Evolutionary conservation across 106 monocot genomes (phyloP).

Genomic region (Acorus calamus): DNA sequence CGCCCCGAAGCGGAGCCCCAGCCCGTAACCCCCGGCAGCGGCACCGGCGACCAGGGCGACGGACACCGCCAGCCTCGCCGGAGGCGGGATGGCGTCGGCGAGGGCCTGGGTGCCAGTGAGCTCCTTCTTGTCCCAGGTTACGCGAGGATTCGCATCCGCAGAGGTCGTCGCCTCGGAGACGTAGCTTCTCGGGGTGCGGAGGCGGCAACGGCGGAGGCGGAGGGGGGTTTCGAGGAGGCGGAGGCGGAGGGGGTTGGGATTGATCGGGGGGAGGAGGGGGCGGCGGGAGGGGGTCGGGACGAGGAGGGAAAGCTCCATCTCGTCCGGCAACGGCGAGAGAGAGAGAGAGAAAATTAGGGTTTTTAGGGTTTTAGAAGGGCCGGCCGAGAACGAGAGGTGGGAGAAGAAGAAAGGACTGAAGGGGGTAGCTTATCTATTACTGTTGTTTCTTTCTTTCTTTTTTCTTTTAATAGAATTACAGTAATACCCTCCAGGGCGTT

Average conservation of each 20-base stretch:
- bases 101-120: slow-evolving; percentile 42
- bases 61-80: slow-evolving; percentile 49
- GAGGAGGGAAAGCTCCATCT: slow-evolving; percentile 19
- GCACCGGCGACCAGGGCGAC: slow-evolving; percentile 50
- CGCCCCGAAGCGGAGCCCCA: slow-evolving; percentile 47
- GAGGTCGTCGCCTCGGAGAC: not conserved
- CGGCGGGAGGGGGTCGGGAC: slow-evolving; percentile 10
- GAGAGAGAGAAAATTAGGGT: too few relatives aligned
- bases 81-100: slow-evolving; percentile 43
- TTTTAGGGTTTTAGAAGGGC: not conserved
- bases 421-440: not conserved
- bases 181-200: not conserved
- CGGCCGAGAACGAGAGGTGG: not conserved
- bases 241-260: slow-evolving; percentile 6
- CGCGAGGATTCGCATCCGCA: not conserved
- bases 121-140: slow-evolving; percentile 49
- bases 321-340: not conserved
- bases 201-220: slow-evolving; percentile 7
- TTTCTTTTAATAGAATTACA: too few relatives aligned
- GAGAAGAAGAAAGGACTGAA: not conserved
- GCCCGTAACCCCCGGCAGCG: slow-evolving; percentile 49
- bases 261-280: slow-evolving; percentile 3
- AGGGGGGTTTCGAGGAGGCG: not conserved
- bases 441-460: too few relatives aligned
- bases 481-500: too few relatives aligned